Evolutionary conservation across 805 yeast species (phyloP), one percentile per base, ranked within the genome.

Genomic region (Saccharomycopsis selenospora): DNA sequence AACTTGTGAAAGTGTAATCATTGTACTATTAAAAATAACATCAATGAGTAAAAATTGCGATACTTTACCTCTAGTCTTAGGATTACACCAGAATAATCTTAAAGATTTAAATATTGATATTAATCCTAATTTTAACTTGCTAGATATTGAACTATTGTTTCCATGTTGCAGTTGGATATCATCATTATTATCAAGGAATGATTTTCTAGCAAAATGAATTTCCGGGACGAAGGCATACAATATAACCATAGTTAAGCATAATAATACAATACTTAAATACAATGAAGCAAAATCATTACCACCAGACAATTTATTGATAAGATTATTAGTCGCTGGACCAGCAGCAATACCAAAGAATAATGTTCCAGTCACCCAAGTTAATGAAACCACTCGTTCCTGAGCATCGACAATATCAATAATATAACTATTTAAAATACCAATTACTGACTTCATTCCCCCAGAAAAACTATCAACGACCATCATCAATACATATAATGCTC

Each of bases 341-440:
- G 73, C 10, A 1, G 82, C 82, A 55, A 79, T 57, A 0, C 89
- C 85, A 3, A 73, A 67, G 57, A 76, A 81, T 44, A 83, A 63
- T 14, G 75, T 63, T 8, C 90, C 85, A 59, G 75, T 68, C 23
- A 76, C 66, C 25, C 77, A 65, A 10, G 90, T 86, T 55, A 85
- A 66, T 18, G 73, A 68, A 46, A 75, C 71, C 22, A 78, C 73
- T 52, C 95, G 66, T 48, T 75, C 70, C 28, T 68, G 71, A 1
- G 85, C 74, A 18, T 79, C 82, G 4, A 80, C 80, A 36, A 86
- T 78, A 65, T 88, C 96, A 3, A 87, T 70, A 14, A 85, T 71
- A 59, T 86, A 88, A 51, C 90, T 77, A 59, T 81, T 81, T 10
- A 78, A 66, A 26, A 83, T 65, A 7, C 82, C 76, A 45, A 83